Evolutionary conservation across 1,284 basidiomycete genomes (phyloP), one percentile per base, ranked within the genome.

Genomic region (Leccinum olivaceoglutinosum): DNA sequence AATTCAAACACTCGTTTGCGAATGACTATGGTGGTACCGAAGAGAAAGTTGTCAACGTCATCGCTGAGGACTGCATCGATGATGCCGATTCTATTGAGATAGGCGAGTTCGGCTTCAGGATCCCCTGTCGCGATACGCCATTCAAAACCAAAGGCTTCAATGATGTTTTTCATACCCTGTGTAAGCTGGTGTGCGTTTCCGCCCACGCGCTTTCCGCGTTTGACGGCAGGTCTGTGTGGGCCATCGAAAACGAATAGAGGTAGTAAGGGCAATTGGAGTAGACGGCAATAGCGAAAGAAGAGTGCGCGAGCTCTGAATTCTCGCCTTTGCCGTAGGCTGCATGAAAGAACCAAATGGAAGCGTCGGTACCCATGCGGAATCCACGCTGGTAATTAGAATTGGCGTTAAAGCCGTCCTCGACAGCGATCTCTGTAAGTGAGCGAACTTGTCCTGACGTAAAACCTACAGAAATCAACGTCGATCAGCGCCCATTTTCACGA

Each of bases 231-330:
- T 59, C 94, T 83, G 60, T 87, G 82, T 0, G 92, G 90, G 0
- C 96, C 96, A 75, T 99, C 96, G 71, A 98, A 98, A 1, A 98
- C 93, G 74, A 98, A 97, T 2, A 98, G 79, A 0, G 93, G 93
- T 21, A 94, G 82, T 65, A 96, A 85, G 0, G 94, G 94, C 12
- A 87, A 82, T 60, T 82, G 82, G 70, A 93, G 84, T 2, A 98
- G 82, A 11, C 85, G 85, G 36, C 86, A 84, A 72, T 87, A 89
- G 53, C 86, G 84, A 70, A 90, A 92, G 76, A 92, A 91, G 3
- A 92, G 75, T 0, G 88, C 91, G 39, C 90, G 78, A 91, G 78
- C 53, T 90, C 87, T 6, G 90, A 89, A 63, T 92, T 92, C 72
- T 92, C 89, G 18, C 90, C 90, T 68, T 90, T 80, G 8, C 89